Conservation (phyloP, 805 yeast species). For the Myxozyma vanderwaltii region DNA sequence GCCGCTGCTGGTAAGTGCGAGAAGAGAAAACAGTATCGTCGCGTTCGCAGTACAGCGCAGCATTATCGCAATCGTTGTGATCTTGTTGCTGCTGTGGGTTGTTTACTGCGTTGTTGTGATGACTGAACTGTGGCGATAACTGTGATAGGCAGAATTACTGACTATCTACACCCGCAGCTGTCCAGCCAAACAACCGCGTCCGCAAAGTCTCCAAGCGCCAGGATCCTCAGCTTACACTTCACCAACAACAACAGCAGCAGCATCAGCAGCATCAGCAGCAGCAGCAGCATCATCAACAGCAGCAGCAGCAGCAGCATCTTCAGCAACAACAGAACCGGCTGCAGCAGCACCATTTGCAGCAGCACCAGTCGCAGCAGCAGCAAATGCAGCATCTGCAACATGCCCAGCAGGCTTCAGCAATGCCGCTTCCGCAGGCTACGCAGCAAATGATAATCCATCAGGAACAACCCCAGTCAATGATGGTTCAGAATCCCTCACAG, state of each 20-base stretch:
- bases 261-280: slow-evolving; percentile 2
- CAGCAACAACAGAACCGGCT: not conserved
- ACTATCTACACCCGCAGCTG: no score
- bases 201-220: slow-evolving; percentile 1
- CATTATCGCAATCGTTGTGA: not conserved
- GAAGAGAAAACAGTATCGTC: no score
- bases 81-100: not conserved
- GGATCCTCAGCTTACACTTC: slow-evolving; percentile 2
- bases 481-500: slow-evolving; percentile 6
- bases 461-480: slow-evolving; percentile 11
- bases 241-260: not conserved
- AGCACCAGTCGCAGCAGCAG: slow-evolving; percentile 11
- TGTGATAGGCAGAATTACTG: no score
- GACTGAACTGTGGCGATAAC: no score
- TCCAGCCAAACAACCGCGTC: slow-evolving; percentile 13
- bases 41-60: not conserved
- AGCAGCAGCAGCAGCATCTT: slow-evolving; percentile 6
- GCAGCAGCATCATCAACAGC: slow-evolving; percentile 16
- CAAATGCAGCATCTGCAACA: slow-evolving; percentile 11
- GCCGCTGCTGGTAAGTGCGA: slow-evolving; percentile 14
- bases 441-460: slow-evolving; percentile 10
- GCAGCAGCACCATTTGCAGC: slow-evolving; percentile 14
- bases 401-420: not conserved
- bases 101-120: no score
- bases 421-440: slow-evolving; percentile 11